phyloP scores from a whole-genome alignment of 2,329 filamentous ascomycete genomes.

The Chaetomium globosum region DNA sequence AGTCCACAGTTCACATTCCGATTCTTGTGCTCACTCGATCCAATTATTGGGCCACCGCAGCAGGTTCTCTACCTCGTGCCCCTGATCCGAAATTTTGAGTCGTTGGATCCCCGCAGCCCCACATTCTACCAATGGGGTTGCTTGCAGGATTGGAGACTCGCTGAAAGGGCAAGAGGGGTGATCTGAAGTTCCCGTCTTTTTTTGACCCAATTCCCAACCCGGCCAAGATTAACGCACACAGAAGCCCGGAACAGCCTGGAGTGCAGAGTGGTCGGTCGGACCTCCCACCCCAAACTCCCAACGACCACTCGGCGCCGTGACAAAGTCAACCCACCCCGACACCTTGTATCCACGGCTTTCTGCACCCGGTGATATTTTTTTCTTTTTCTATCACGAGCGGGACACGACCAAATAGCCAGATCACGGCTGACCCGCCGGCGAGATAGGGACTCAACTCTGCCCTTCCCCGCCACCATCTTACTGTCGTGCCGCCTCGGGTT shows the following conservation, averaged over 20 bases:
- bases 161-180: background rate
- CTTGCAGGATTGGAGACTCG: background rate
- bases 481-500: background rate
- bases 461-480: background rate
- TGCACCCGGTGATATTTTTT: background rate
- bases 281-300: background rate
- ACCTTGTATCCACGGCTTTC: background rate
- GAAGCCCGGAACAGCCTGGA: slow-evolving; percentile 6
- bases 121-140: background rate
- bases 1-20: background rate
- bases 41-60: background rate
- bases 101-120: background rate
- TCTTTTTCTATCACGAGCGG: background rate
- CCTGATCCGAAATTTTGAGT: slow-evolving; percentile 5
- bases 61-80: background rate
- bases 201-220: slow-evolving; percentile 7
- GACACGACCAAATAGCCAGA: background rate
- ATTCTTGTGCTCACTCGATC: background rate
- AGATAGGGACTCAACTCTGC: background rate
- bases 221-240: background rate
- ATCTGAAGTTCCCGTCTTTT: background rate
- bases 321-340: background rate
- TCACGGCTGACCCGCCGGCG: background rate
- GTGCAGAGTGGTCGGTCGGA: background rate
- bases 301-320: background rate